These are phyloP conservation scores for Trichoderma reesei DNA, from an alignment of 495 filamentous ascomycete genomes.

Conservation along the genomic window DNA sequence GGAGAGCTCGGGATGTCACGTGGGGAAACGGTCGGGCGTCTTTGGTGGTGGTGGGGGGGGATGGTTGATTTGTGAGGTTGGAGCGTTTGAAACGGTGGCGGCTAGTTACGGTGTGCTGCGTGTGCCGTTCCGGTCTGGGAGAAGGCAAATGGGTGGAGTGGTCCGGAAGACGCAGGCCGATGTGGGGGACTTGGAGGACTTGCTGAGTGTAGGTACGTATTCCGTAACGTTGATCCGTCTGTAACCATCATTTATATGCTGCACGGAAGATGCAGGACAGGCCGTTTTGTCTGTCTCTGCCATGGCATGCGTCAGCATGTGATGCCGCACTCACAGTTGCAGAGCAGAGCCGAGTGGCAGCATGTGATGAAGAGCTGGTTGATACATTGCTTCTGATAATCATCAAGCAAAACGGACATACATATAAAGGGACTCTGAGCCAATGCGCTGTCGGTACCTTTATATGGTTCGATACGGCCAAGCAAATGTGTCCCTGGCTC, in stretches of 20 bases:
- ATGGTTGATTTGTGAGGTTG: neutral
- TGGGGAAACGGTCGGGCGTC: neutral
- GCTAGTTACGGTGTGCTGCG: neutral
- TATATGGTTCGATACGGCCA: neutral
- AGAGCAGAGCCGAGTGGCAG: neutral
- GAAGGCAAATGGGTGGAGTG: too few relatives aligned
- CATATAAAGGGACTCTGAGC: neutral
- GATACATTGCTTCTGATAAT: neutral
- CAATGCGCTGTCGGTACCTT: neutral
- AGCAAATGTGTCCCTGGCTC: neutral
- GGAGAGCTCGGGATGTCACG: constrained; percentile 10
- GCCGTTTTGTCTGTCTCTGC: neutral
- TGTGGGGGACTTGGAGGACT: too few relatives aligned
- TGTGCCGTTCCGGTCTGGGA: neutral
- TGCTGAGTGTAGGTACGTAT: too few relatives aligned
- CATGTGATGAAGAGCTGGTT: neutral
- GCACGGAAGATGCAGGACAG: constrained; percentile 2
- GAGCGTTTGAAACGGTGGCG: neutral
- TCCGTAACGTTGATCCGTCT: too few relatives aligned
- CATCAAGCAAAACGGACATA: too few relatives aligned
- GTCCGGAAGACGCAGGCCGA: too few relatives aligned
- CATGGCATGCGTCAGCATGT: neutral
- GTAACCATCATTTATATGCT: neutral
- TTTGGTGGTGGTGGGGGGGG: neutral
- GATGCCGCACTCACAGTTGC: neutral